Conservation (phyloP, 306 rosid genomes). For the Vigna unguiculata region DNA sequence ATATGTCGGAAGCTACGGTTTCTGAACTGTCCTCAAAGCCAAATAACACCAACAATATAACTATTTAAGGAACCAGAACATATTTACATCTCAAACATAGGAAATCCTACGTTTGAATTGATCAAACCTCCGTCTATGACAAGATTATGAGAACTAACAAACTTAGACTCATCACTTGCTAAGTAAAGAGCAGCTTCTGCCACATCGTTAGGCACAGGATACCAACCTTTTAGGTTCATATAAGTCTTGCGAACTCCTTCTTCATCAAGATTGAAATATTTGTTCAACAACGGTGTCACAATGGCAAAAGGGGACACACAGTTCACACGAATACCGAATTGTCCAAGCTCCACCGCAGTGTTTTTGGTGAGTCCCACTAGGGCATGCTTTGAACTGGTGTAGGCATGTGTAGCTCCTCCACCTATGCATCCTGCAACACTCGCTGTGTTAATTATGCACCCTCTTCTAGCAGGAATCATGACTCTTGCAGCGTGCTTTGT, state of each 20-base stretch:
- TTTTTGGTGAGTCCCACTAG: constrained; percentile 53
- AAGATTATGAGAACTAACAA: constrained; percentile 55
- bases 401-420: constrained; percentile 51
- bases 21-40: no score
- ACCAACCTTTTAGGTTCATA: constrained; percentile 45
- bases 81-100: neutral
- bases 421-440: constrained; percentile 41
- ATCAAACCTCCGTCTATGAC: constrained; percentile 58
- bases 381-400: constrained; percentile 56
- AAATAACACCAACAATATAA: no score
- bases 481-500: constrained; percentile 59
- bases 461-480: constrained; percentile 50
- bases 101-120: neutral
- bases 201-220: constrained; percentile 46
- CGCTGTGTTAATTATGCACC: constrained; percentile 53
- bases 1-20: no score
- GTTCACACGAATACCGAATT: constrained; percentile 57
- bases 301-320: constrained; percentile 49
- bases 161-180: constrained; percentile 61
- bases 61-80: no score
- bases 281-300: constrained; percentile 22
- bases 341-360: constrained; percentile 54
- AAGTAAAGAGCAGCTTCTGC: constrained; percentile 64
- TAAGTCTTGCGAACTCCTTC: neutral
- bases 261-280: constrained; percentile 24